A percentile compares a stretch with the other conserved stretches of the same genome.
Conservation (phyloP, 2,329 filamentous ascomycete genomes). For the Xylariaceae sp. region DNA sequence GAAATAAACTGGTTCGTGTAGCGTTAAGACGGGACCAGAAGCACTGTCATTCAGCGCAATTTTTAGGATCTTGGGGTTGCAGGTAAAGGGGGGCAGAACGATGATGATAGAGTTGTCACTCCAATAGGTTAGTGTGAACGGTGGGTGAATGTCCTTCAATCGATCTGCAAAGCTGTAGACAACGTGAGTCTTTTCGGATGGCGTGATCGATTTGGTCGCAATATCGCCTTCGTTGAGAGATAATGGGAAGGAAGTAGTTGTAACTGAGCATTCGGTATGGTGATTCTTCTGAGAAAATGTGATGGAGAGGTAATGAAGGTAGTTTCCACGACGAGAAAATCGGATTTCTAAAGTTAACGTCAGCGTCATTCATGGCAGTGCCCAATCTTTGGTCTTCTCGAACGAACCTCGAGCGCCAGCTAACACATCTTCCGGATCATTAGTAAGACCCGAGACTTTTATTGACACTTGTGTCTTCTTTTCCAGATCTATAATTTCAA, state of each 20-base stretch:
- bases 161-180: constrained; percentile 11
- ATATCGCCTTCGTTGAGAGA: background rate
- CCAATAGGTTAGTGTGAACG: constrained; percentile 21
- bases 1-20: constrained; percentile 18
- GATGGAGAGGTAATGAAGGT: constrained; percentile 9
- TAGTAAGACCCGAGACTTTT: background rate
- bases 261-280: constrained; percentile 9
- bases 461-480: background rate
- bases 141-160: background rate
- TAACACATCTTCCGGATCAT: background rate
- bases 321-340: constrained; percentile 13
- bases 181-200: background rate
- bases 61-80: constrained; percentile 23
- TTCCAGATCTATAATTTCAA: constrained; percentile 6
- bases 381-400: too few relatives aligned
- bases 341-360: constrained; percentile 3
- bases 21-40: constrained; percentile 1
- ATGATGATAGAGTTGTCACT: constrained; percentile 4
- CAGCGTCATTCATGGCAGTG: background rate
- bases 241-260: background rate
- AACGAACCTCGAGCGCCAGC: constrained; percentile 19
- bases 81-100: constrained; percentile 21
- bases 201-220: background rate
- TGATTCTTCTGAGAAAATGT: background rate
- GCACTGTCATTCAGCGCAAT: constrained; percentile 1